Evolutionary conservation across 768 basidiomycete genomes (phyloP).

Genomic region (Roridomyces roridus): DNA sequence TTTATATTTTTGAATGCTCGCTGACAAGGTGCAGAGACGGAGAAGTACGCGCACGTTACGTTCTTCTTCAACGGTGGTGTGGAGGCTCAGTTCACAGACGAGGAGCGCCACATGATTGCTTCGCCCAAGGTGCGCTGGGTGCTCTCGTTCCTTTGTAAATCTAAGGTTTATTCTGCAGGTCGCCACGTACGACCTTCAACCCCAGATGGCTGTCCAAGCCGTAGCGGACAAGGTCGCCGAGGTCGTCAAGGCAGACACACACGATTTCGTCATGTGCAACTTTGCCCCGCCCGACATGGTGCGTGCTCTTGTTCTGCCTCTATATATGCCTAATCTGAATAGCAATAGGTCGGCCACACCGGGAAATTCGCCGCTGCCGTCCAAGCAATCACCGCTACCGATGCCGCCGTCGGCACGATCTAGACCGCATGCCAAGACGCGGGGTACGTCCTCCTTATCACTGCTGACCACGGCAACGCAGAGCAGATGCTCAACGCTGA

Average conservation of each 20-base stretch:
- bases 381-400: constrained; percentile 85
- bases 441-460: constrained; percentile 86
- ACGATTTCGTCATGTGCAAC: constrained; percentile 97
- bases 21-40: constrained; percentile 86
- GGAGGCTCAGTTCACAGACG: constrained; percentile 86
- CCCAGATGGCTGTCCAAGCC: constrained; percentile 86
- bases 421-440: constrained; percentile 85
- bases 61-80: constrained; percentile 99
- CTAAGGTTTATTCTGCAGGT: constrained; percentile 43
- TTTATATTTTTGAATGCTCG: too few species aligned
- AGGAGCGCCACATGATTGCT: constrained; percentile 87
- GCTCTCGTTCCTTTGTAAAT: neutral
- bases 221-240: constrained; percentile 95
- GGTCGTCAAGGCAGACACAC: constrained; percentile 67
- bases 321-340: too few species aligned
- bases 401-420: constrained; percentile 86
- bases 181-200: constrained; percentile 91
- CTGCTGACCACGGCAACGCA: constrained; percentile 94
- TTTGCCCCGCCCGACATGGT: constrained; percentile 86
- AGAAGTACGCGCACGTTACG: constrained; percentile 97
- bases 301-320: too few species aligned
- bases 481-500: constrained; percentile 90
- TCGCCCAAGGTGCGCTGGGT: constrained; percentile 68
- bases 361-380: constrained; percentile 92
- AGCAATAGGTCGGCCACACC: constrained; percentile 90